Evolutionary conservation across 805 yeast species (phyloP), one percentile per base, ranked within the genome.

Genomic region (Nematodospora valgi): DNA sequence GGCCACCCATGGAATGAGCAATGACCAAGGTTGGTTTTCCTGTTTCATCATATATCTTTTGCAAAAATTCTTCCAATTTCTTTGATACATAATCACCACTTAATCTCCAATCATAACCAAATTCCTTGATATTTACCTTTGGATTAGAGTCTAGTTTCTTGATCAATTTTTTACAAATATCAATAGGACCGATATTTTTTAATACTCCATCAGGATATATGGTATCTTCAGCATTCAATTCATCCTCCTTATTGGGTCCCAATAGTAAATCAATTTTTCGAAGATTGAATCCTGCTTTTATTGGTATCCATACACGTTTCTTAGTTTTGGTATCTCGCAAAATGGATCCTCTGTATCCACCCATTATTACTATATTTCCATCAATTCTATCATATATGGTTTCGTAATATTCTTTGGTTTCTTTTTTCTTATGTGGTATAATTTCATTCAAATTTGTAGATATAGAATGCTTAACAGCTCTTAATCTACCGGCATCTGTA

Each of bases 1-100:
- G 53, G 0, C 97, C 97, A 35, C 97, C 97, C 96, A 89, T 88
- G 0, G 96, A 87, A 56, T 89, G 97, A 0, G 93, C 93, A 34
- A 89, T 76, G 1, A 89, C 77, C 17, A 82, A 60, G 0, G 80
- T 72, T 9, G 85, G 87, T 41, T 73, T 72, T 12, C 76, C 77
- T 0, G 73, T 74, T 17, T 58, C 49, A 8, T 64, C 54, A 30
- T 73, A 67, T 18, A 86, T 59, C 5, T 64, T 50, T 13, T 48
- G 47, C 11, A 86, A 54, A 32, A 67, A 68, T n/a, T 68, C 57
- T 22, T 58, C 60, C n/a, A 89, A 61, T 41, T 78, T 69, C 5
- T 59, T 52, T 9, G 84, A 64, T 13, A 70, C 61, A 4, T 78
- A 54, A 27, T 78, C 84, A 2, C 78, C 69, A 5, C 89, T 78